Evolutionary conservation across 2,329 filamentous ascomycete species (phyloP), one percentile per base, ranked within the genome.

Genomic region (Alternaria infectoria): DNA sequence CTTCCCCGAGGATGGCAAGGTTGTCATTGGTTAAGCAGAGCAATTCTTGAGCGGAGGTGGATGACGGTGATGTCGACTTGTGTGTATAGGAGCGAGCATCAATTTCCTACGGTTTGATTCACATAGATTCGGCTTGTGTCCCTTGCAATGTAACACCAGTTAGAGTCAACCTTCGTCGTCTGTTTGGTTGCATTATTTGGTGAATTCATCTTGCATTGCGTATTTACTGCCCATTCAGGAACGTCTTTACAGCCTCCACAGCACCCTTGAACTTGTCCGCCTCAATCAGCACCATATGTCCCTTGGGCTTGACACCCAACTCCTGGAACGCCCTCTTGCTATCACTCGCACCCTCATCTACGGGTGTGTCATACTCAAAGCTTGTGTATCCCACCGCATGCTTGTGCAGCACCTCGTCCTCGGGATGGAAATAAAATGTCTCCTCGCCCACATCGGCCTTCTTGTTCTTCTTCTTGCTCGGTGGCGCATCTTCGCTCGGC

Each of bases 291-390:
- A 97, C 93, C 86, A 97, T 85, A 81, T 92, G 90, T 11, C 93
- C 96, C 77, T 89, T 88, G 40, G 94, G 89, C 83, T 90, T 91
- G 73, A 99, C 90, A 1, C 96, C 96, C 83, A 93, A 84, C 72
- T 99, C 96, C 81, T 97, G 93, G 81, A 99, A 99, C 1, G 94
- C 93, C 65, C 96, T 86, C 86, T 96, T 97, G 74, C 93, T 93
- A 83, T 99, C 96, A 57, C 93, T 91, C 66, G 90, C 88, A 5
- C 90, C 88, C 70, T 97, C 92, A 50, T 91, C 91, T 62, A 85
- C 84, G 65, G 93, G 89, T 78, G 92, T 95, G 50, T 90, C 91
- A 79, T 93, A 97, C 17, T 91, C 87, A 76, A 90, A 97, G 55
- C 86, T 88, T 25, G 89, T 91, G 67, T 87, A 84, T 13, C 88